These are phyloP conservation scores for Sporobolus alterniflorus DNA, from an alignment of 202 grass and related monocot genomes.

Conservation along the genomic window DNA sequence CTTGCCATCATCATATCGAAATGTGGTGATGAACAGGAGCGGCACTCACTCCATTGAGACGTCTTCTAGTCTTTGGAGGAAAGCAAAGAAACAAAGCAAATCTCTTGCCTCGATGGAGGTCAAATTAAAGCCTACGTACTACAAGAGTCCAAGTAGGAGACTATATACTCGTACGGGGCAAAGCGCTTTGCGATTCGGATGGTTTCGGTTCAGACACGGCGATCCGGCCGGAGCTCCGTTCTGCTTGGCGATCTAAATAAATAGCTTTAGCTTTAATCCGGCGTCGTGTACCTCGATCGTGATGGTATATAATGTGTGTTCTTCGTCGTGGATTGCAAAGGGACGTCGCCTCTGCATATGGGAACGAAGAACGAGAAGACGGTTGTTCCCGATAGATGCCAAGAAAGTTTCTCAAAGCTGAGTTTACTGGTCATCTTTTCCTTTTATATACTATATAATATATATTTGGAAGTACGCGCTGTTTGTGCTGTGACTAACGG, in stretches of 20 bases:
- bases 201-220: not conserved
- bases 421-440: not conserved
- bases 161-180: too few relatives aligned
- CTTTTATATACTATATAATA: too few relatives aligned
- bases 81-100: not conserved
- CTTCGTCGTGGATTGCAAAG: constrained; percentile 42
- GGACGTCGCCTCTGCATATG: constrained; percentile 20
- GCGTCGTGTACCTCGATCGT: constrained; percentile 25
- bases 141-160: constrained; percentile 50
- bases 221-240: not conserved
- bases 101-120: constrained; percentile 52
- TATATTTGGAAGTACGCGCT: not conserved
- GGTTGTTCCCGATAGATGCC: too few relatives aligned
- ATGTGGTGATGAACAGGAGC: not conserved
- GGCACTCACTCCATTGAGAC: constrained; percentile 33
- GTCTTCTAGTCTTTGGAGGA: constrained; percentile 56
- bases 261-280: constrained; percentile 29
- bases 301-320: not conserved
- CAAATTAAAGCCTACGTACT: constrained; percentile 49
- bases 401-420: not conserved
- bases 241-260: not conserved
- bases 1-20: not conserved
- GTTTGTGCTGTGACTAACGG: not conserved
- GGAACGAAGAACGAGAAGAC: too few relatives aligned
- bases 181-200: constrained; percentile 25